Base-by-base conservation (phyloP, 352 stramenopile genomes). In the Phytophthora crassamura region DNA sequence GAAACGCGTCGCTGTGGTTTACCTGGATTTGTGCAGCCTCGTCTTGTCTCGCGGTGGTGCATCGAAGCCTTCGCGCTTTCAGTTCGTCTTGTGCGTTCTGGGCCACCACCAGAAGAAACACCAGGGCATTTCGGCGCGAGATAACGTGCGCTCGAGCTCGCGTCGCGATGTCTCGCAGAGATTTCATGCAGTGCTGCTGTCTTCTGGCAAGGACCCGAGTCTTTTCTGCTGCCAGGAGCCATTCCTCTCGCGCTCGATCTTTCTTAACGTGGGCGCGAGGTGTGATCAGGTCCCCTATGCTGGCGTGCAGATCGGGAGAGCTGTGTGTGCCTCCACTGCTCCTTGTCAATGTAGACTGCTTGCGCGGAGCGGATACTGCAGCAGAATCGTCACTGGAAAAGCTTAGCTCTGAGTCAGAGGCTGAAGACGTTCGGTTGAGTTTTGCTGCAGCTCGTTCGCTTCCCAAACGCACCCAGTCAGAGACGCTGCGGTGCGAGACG, bases 141-240 rank as follows among this genome's bases (percentile, higher is more conserved):
- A 42, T 2, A 9, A 81, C 58, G 32, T 79, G 59, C 7, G 53
- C 56, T 9, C 67, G 73, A 18, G 78, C 78, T 30, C 61, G 74
- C n/a, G 38, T 34, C 12, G 71, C 78, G n/a, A 88, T 75, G 15
- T 82, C 74, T 14, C 74, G 74, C 7, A 88, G 43, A 10, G 73
- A 78, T 35, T 78, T 78, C 22, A 80, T 63, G 43, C 75, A 85
- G 41, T 82, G 74, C 12, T 84, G 52, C 47, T 88, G 78, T 38
- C 78, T 73, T n/a, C 78, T 74, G 5, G 74, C 71, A 7, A 85
- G 59, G 25, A 88, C 65, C 9, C 74, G 74, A 48, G 70, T 68
- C 14, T 78, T 78, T 67, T 88, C 78, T 15, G 74, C 68, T 4
- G 64, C 72, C 7, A 88, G 53, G 22, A 88, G 64, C 49, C 72